Conservation (phyloP, 331 rosid genomes). For the Phaseolus coccineus region DNA sequence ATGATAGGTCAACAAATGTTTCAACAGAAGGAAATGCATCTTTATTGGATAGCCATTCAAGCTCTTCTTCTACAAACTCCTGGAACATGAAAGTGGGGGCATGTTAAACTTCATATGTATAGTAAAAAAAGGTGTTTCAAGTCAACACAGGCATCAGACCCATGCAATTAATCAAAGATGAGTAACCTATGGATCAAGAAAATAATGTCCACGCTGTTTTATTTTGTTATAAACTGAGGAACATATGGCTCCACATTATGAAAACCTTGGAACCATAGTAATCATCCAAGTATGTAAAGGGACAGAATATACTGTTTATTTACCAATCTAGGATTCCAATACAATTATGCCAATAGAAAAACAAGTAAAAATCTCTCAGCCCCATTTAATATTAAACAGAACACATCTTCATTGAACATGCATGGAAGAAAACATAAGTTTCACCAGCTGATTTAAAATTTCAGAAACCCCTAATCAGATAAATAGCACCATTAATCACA, state of each 20-base stretch:
- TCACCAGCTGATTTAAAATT: background rate
- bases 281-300: constrained; percentile 22
- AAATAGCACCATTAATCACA: constrained; percentile 17
- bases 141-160: constrained; percentile 26
- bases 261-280: constrained; percentile 38
- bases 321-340: constrained; percentile 19
- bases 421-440: background rate
- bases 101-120: constrained; percentile 3
- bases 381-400: background rate
- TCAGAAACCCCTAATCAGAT: constrained; percentile 18
- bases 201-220: background rate
- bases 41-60: constrained; percentile 86
- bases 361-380: constrained; percentile 5
- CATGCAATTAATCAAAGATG: constrained; percentile 7
- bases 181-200: constrained; percentile 22
- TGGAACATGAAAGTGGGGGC: constrained; percentile 32
- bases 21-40: constrained; percentile 81
- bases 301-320: constrained; percentile 5
- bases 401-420: background rate
- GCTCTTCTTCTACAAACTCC: constrained; percentile 78
- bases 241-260: constrained; percentile 23
- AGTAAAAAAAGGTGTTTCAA: background rate
- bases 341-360: constrained; percentile 7
- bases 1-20: constrained; percentile 58
- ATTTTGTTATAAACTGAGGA: constrained; percentile 25